These are phyloP conservation scores for Teratosphaeria gauchensis DNA, from an alignment of 2,329 filamentous ascomycete genomes.

Conservation along the genomic window DNA sequence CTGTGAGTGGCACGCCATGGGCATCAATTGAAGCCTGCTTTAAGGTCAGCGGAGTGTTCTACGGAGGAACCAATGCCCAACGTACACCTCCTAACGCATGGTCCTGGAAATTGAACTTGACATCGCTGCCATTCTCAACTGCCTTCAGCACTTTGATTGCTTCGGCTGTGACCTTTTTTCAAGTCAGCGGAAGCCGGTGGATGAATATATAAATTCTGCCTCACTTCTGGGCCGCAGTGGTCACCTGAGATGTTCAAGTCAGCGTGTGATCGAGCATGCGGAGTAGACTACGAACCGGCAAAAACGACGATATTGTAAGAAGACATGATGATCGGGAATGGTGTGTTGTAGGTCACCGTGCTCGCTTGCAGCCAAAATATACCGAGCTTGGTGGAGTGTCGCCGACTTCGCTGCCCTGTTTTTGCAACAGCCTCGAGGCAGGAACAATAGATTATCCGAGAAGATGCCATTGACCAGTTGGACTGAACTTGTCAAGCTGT, in stretches of 20 bases:
- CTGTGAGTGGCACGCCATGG: conserved; percentile 67
- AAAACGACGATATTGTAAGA: conserved; percentile 72
- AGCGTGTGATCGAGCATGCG: not conserved
- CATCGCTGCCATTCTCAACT: conserved; percentile 61
- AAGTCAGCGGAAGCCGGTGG: conserved; percentile 3
- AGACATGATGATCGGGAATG: conserved; percentile 43
- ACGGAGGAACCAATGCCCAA: conserved; percentile 27
- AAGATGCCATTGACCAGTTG: not conserved
- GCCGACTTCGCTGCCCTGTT: not conserved
- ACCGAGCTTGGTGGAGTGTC: not conserved
- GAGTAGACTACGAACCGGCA: conserved; percentile 39
- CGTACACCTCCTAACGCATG: conserved; percentile 81
- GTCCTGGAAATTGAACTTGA: conserved; percentile 82
- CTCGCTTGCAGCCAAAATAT: not conserved
- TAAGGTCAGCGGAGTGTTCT: not conserved
- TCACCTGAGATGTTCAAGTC: conserved; percentile 37
- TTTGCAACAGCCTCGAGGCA: not conserved
- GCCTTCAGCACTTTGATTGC: conserved; percentile 78
- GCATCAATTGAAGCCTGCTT: conserved; percentile 77
- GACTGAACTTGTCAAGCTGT: too few relatives aligned
- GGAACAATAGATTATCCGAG: not conserved
- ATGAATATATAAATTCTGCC: conserved; percentile 18
- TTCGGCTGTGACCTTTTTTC: conserved; percentile 63
- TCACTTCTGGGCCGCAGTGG: conserved; percentile 77
- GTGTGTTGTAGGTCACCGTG: not conserved